A percentile compares a stretch with the other conserved stretches of the same genome.
phyloP scores from a whole-genome alignment of 305 asterid species.

The Fraxinus platypoda region DNA sequence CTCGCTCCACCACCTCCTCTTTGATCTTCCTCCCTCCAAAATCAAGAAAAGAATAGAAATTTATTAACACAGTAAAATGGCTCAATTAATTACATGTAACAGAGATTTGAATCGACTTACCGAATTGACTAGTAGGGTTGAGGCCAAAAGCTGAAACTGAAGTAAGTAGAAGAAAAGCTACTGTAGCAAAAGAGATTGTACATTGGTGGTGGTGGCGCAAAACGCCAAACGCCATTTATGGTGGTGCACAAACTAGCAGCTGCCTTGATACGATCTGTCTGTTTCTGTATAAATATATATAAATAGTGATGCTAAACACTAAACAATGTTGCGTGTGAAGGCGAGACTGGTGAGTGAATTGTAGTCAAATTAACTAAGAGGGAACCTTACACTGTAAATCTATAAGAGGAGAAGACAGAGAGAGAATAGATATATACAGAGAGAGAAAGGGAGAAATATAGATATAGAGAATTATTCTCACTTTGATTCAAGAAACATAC shows the following conservation, averaged over 20 bases:
- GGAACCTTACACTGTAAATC: conserved; percentile 1
- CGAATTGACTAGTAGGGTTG: conserved; percentile 37
- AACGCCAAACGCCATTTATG: neutral
- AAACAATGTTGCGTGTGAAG: neutral
- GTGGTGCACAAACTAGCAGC: neutral
- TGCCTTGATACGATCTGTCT: neutral
- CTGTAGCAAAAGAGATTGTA: conserved; percentile 40
- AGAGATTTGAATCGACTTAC: conserved; percentile 34
- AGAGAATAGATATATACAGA: neutral
- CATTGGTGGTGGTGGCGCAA: conserved; percentile 35
- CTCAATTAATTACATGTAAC: neutral
- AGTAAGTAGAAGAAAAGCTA: conserved; percentile 55
- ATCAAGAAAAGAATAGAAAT: conserved; percentile 16
- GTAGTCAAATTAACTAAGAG: conserved; percentile 50
- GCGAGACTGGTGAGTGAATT: conserved; percentile 35
- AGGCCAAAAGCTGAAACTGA: conserved; percentile 39
- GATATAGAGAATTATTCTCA: neutral
- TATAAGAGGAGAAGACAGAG: conserved; percentile 24
- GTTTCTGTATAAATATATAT: neutral
- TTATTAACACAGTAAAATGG: neutral
- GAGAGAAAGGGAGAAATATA: neutral
- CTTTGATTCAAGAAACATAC: neutral
- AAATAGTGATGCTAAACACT: neutral
- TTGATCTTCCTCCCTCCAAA: conserved; percentile 25
- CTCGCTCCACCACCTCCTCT: conserved; percentile 30